Evolutionary conservation across 1,284 basidiomycete species (phyloP).

Genomic region (Apiotrichum domesticum): DNA sequence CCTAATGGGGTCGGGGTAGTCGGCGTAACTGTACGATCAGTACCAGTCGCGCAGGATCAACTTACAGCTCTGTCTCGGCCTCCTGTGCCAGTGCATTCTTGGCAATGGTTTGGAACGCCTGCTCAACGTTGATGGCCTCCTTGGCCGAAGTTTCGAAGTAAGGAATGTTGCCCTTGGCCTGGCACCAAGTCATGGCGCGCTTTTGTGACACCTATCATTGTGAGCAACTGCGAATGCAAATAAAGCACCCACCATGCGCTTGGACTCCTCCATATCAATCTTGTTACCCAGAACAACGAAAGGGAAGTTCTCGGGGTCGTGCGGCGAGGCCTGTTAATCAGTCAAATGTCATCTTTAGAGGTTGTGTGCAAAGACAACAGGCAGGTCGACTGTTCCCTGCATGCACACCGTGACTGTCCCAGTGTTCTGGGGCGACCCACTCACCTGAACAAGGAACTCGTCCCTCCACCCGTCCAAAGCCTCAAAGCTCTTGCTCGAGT

Average conservation of each 20-base stretch:
- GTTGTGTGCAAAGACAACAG: not conserved
- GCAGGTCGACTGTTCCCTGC: too few relatives aligned
- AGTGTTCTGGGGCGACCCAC: slow-evolving; percentile 6
- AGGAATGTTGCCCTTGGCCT: slow-evolving; percentile 98
- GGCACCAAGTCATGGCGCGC: slow-evolving; percentile 99
- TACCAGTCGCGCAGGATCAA: slow-evolving; percentile 14
- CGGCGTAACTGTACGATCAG: slow-evolving; percentile 66
- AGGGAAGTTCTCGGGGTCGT: slow-evolving; percentile 98
- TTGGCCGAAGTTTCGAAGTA: slow-evolving; percentile 99
- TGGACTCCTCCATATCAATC: slow-evolving; percentile 99
- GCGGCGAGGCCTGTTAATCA: slow-evolving; percentile 71
- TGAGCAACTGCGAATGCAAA: not conserved
- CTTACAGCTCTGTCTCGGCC: slow-evolving; percentile 88
- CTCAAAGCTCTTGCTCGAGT: slow-evolving; percentile 96
- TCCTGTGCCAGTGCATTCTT: slow-evolving; percentile 98
- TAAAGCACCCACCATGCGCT: slow-evolving; percentile 70
- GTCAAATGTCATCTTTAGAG: not conserved
- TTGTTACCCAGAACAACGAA: slow-evolving; percentile 99
- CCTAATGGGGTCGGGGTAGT: slow-evolving; percentile 98
- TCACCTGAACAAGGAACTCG: slow-evolving; percentile 81
- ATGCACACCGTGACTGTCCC: too few relatives aligned
- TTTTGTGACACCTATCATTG: slow-evolving; percentile 84
- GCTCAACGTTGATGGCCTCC: slow-evolving; percentile 99
- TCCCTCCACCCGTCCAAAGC: slow-evolving; percentile 93
- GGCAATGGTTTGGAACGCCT: slow-evolving; percentile 98